phyloP scores from a whole-genome alignment of 164 flowering plant genomes.

The Vitis cinerea region DNA sequence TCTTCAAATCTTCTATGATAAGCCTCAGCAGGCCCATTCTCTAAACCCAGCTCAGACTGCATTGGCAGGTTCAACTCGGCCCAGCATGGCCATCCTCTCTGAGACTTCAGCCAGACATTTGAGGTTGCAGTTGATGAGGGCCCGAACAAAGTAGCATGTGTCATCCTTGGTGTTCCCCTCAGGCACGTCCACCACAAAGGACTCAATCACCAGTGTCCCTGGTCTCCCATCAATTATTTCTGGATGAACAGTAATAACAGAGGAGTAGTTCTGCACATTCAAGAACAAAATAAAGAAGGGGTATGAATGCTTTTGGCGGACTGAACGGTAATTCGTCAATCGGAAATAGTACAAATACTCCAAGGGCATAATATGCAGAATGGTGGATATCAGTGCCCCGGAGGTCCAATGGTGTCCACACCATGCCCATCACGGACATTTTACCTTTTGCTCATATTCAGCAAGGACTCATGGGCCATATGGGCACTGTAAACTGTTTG shows the following conservation, averaged over 20 bases:
- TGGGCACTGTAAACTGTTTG: too few species aligned
- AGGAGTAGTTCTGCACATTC: conserved; percentile 62
- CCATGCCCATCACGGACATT: too few species aligned
- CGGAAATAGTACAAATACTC: too few species aligned
- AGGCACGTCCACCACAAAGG: conserved; percentile 67
- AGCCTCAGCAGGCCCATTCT: background rate
- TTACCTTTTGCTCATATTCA: too few species aligned
- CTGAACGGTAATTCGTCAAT: too few species aligned
- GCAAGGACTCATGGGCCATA: too few species aligned
- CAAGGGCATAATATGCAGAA: too few species aligned
- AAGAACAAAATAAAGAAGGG: background rate
- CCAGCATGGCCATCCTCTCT: conserved; percentile 62
- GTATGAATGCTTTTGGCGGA: background rate
- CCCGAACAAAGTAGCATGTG: conserved; percentile 56
- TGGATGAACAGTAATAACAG: conserved; percentile 58
- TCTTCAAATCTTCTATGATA: too few species aligned
- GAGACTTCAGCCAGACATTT: conserved; percentile 60
- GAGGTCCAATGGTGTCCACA: too few species aligned
- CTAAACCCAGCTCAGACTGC: background rate
- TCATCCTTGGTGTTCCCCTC: conserved; percentile 67
- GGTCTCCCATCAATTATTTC: conserved; percentile 51
- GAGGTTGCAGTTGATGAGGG: conserved; percentile 59
- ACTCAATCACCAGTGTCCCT: conserved; percentile 62
- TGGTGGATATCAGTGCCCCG: too few species aligned
- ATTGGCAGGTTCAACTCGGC: conserved; percentile 19